Evolutionary conservation across 305 asterid species (phyloP).

Genomic region (Ilex paraguariensis): DNA sequence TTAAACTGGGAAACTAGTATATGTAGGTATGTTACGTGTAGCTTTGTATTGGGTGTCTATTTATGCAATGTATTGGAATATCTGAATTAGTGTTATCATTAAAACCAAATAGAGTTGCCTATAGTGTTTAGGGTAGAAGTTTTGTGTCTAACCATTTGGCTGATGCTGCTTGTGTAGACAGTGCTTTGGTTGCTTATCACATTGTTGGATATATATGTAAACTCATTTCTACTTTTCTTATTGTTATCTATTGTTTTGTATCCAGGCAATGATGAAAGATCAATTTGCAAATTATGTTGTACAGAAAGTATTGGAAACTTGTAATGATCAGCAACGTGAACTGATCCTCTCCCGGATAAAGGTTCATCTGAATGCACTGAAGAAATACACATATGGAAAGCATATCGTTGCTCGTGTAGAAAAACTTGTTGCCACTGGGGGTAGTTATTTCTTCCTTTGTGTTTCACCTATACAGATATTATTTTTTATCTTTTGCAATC

Average conservation of each 20-base stretch:
- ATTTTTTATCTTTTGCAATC: background rate
- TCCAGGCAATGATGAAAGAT: conserved; percentile 37
- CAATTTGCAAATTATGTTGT: conserved; percentile 4
- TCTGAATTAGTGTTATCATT: too few relatives aligned
- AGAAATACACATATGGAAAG: conserved; percentile 17
- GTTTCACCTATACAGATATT: background rate
- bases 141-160: too few relatives aligned
- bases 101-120: too few relatives aligned
- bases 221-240: conserved; percentile 3
- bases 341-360: conserved; percentile 40
- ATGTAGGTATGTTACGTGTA: too few relatives aligned
- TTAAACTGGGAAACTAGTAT: too few relatives aligned
- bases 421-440: conserved; percentile 50
- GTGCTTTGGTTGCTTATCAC: background rate
- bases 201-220: background rate
- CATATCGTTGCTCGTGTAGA: conserved; percentile 45
- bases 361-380: conserved; percentile 42
- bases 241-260: background rate
- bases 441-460: conserved; percentile 13
- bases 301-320: conserved; percentile 2
- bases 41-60: too few relatives aligned
- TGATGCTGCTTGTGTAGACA: too few relatives aligned
- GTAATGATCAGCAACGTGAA: conserved; percentile 10
- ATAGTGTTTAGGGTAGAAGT: too few relatives aligned
- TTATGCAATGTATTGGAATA: too few relatives aligned